Percentiles rank a stretch among this genome's conserved stretches.
Conservation (phyloP, 1,139 yeast species). For the Groenewaldozyma auringiensis region DNA sequence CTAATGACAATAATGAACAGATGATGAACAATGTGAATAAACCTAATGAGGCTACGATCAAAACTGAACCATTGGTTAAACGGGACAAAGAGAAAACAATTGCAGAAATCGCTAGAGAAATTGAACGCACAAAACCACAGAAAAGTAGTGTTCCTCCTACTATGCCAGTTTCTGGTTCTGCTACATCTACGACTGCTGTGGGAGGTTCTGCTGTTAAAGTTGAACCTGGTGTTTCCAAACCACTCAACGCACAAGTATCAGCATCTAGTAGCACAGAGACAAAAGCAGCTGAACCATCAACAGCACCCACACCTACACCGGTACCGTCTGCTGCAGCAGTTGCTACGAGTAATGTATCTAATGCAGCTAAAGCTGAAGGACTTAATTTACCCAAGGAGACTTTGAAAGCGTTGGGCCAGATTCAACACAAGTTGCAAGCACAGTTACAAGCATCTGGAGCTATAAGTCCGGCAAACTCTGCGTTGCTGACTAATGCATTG, state of each 20-base stretch:
- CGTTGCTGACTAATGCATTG: constrained; percentile 79
- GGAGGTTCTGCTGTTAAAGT: constrained; percentile 7
- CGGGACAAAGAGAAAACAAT: constrained; percentile 37
- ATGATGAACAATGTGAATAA: background rate
- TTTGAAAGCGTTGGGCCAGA: constrained; percentile 27
- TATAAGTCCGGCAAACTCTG: constrained; percentile 32
- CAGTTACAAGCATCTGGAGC: constrained; percentile 28
- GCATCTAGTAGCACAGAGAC: constrained; percentile 3
- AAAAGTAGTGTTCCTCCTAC: no score
- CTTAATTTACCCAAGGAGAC: constrained; percentile 30
- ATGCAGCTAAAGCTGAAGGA: constrained; percentile 18
- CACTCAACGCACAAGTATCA: constrained; percentile 6
- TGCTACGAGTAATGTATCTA: constrained; percentile 3
- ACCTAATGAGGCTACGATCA: background rate
- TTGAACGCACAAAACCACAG: constrained; percentile 24
- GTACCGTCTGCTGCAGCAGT: background rate
- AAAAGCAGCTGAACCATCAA: background rate
- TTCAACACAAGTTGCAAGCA: constrained; percentile 32
- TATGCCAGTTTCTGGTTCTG: no score
- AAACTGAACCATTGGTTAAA: constrained; percentile 12
- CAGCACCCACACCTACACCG: constrained; percentile 1
- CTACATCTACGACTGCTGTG: constrained; percentile 7
- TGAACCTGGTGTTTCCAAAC: constrained; percentile 6
- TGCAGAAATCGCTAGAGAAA: constrained; percentile 51
- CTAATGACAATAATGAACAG: background rate